Conservation (phyloP, 2,329 filamentous ascomycete species). For the Talaromyces marneffei region DNA sequence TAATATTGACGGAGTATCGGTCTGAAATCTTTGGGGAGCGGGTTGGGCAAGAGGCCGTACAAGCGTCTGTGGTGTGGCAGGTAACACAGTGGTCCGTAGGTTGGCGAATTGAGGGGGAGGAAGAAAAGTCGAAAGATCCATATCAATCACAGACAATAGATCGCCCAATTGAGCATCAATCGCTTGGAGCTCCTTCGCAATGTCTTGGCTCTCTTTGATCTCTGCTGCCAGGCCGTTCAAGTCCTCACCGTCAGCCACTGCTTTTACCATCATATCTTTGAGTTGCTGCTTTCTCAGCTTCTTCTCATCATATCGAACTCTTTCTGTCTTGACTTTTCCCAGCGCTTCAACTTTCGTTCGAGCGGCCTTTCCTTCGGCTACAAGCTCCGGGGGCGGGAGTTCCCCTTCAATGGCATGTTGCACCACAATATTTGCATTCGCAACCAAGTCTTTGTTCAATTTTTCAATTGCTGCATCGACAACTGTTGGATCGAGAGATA, state of each 20-base stretch:
- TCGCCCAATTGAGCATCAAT: conserved; percentile 30
- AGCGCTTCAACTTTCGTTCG: conserved; percentile 35
- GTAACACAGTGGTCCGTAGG: conserved; percentile 6
- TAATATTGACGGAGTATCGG: neutral
- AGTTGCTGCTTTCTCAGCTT: conserved; percentile 28
- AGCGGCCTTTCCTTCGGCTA: conserved; percentile 32
- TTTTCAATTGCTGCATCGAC: conserved; percentile 25
- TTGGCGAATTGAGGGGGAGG: neutral
- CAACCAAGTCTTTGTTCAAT: conserved; percentile 27
- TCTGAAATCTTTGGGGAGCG: conserved; percentile 1
- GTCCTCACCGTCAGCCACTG: conserved; percentile 31
- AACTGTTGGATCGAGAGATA: conserved; percentile 23
- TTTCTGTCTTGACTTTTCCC: conserved; percentile 27
- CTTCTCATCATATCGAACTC: conserved; percentile 22
- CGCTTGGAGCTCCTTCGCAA: conserved; percentile 29
- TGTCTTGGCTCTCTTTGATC: conserved; percentile 29
- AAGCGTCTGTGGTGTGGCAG: conserved; percentile 17
- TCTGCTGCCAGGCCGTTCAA: conserved; percentile 28
- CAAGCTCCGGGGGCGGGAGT: conserved; percentile 27
- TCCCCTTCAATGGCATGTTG: conserved; percentile 33
- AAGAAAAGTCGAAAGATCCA: conserved; percentile 20
- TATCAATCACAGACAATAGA: conserved; percentile 28
- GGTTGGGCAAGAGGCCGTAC: conserved; percentile 7
- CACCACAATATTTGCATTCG: conserved; percentile 35
- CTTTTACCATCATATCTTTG: conserved; percentile 32